These are phyloP conservation scores for Pseudonectria buxi DNA, from an alignment of 2,329 filamentous ascomycete genomes.

Conservation along the genomic window DNA sequence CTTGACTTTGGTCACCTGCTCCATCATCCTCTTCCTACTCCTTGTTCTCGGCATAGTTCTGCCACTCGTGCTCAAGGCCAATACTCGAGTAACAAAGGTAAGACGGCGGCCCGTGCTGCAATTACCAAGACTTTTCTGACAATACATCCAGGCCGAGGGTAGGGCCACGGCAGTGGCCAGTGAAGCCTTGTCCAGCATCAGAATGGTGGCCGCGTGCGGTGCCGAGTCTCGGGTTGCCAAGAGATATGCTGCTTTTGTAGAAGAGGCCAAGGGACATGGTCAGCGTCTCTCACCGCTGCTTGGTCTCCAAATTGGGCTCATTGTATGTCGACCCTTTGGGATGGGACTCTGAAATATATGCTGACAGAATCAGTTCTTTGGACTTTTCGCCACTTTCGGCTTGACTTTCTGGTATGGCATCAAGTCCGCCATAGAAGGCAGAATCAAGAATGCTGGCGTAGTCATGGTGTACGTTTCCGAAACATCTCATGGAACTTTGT, in stretches of 20 bases:
- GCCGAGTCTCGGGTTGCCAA: slow-evolving; percentile 48
- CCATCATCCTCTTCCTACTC: slow-evolving; percentile 49
- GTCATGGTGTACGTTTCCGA: slow-evolving; percentile 44
- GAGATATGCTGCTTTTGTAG: slow-evolving; percentile 49
- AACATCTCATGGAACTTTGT: too few relatives aligned
- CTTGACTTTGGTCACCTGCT: slow-evolving; percentile 52
- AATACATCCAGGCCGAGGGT: slow-evolving; percentile 37
- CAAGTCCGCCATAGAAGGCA: slow-evolving; percentile 40
- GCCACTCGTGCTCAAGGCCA: slow-evolving; percentile 50
- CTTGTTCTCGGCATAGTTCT: slow-evolving; percentile 42
- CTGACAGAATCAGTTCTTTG: slow-evolving; percentile 40
- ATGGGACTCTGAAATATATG: background rate
- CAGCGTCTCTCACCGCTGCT: slow-evolving; percentile 44
- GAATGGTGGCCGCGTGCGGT: slow-evolving; percentile 57
- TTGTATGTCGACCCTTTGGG: slow-evolving; percentile 26
- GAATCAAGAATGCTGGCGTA: slow-evolving; percentile 42
- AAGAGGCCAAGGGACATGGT: slow-evolving; percentile 45
- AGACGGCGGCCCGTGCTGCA: background rate
- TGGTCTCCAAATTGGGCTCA: slow-evolving; percentile 44
- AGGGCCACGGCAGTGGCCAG: slow-evolving; percentile 54
- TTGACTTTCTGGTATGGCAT: slow-evolving; percentile 59
- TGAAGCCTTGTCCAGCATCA: slow-evolving; percentile 52
- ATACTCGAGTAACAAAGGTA: slow-evolving; percentile 37
- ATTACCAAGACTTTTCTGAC: slow-evolving; percentile 3
- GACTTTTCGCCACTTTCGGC: slow-evolving; percentile 45